These are phyloP conservation scores for Bolboschoenus planiculmis DNA, from an alignment of 176 grass and related monocot species.

Conservation along the genomic window DNA sequence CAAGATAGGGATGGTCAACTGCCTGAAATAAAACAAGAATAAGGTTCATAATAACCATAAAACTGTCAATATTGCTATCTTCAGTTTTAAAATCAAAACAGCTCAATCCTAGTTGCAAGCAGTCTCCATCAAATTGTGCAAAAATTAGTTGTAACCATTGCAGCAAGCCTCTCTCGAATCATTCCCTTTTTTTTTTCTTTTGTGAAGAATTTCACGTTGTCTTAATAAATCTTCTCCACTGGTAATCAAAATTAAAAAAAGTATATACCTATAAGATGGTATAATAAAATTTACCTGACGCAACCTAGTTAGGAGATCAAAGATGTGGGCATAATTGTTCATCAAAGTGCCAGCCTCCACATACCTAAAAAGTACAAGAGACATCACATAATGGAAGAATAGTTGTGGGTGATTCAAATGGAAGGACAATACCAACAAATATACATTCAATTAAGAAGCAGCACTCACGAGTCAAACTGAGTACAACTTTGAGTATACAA, in stretches of 20 bases:
- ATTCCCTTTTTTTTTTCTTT: neutral
- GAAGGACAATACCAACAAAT: neutral
- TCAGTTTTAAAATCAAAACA: neutral
- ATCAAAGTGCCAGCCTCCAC: slow-evolving; percentile 74
- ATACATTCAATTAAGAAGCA: neutral
- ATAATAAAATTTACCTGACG: slow-evolving; percentile 53
- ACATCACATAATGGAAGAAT: neutral
- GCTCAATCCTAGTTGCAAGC: neutral
- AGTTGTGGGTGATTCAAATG: neutral
- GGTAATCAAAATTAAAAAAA: neutral
- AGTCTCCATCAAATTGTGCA: neutral
- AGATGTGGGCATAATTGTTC: slow-evolving; percentile 98
- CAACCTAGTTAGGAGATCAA: slow-evolving; percentile 92
- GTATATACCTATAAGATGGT: neutral
- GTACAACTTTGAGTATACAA: slow-evolving; percentile 84
- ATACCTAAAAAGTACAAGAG: slow-evolving; percentile 53
- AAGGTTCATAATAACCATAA: slow-evolving; percentile 16
- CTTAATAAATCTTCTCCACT: neutral
- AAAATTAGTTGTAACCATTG: neutral
- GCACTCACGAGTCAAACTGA: slow-evolving; percentile 89
- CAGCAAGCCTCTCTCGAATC: slow-evolving; percentile 1
- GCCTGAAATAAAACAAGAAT: slow-evolving; percentile 42
- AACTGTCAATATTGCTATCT: slow-evolving; percentile 12
- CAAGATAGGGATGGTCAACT: slow-evolving; percentile 94
- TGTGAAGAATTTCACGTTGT: neutral